Conservation (phyloP, 2,329 filamentous ascomycete species). For the Pseudogymnoascus sp. region DNA sequence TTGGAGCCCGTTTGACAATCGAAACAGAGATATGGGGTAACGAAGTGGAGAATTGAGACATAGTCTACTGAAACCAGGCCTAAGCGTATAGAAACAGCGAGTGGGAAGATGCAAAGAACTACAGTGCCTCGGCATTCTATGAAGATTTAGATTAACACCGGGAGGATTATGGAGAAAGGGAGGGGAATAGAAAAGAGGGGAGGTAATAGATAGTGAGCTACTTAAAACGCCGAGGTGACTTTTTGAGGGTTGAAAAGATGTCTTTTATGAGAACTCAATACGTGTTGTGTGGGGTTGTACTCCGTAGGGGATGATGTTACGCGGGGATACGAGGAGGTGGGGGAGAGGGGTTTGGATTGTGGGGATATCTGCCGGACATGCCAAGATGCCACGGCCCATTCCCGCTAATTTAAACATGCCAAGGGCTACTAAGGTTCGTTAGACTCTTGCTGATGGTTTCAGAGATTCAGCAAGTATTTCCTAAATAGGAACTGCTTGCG, state of each 20-base stretch:
- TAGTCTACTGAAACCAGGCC: not conserved
- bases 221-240: not conserved
- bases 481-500: slow-evolving; percentile 9
- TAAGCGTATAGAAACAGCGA: not conserved
- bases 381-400: not conserved
- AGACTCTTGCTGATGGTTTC: not conserved
- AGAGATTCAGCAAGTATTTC: slow-evolving; percentile 4
- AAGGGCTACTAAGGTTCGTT: not conserved
- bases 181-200: not conserved
- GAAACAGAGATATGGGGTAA: not conserved
- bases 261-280: not conserved
- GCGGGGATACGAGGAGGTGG: not conserved
- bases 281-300: not conserved
- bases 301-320: not conserved
- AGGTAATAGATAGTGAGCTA: not conserved
- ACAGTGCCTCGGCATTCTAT: not conserved
- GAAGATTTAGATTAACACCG: not conserved
- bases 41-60: not conserved
- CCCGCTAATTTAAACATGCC: slow-evolving; percentile 3
- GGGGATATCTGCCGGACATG: slow-evolving; percentile 3
- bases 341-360: not conserved
- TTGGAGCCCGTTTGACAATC: not conserved
- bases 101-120: not conserved
- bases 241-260: not conserved
- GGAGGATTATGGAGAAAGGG: not conserved